Evolutionary conservation across 164 flowering plant genomes (phyloP).

Genomic region (Cinnamomum micranthum): DNA sequence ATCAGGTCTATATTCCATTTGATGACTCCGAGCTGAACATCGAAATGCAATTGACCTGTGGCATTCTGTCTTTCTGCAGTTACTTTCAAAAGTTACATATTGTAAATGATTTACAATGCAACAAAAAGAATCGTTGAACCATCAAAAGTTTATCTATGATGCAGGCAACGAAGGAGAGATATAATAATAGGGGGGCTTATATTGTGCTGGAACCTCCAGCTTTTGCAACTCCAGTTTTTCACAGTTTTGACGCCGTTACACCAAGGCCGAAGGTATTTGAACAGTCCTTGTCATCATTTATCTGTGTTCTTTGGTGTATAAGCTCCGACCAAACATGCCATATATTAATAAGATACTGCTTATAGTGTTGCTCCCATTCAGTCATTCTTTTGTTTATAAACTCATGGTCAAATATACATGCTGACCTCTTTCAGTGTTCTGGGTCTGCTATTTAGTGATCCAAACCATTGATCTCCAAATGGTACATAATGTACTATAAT

Average conservation of each 20-base stretch:
- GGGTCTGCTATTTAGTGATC: neutral
- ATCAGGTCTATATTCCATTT: no score
- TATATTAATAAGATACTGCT: no score
- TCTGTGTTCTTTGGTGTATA: no score
- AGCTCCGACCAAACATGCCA: no score
- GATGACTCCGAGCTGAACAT: no score
- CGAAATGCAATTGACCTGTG: no score
- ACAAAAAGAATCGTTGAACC: no score
- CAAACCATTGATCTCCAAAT: neutral
- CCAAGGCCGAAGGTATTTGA: conserved; percentile 78
- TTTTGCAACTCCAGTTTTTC: conserved; percentile 64
- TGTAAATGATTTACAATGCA: no score
- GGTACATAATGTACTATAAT: neutral
- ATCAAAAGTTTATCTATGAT: conserved; percentile 6
- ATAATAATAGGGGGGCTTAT: conserved; percentile 80
- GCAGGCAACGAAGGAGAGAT: conserved; percentile 78
- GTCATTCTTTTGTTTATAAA: neutral
- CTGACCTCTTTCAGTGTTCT: no score
- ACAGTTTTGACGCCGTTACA: conserved; percentile 60
- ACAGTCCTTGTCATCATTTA: neutral
- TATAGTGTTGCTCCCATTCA: no score
- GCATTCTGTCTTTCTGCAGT: no score
- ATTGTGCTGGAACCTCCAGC: conserved; percentile 64
- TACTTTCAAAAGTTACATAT: no score
- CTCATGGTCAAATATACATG: neutral